Conservation (phyloP, 352 stramenopile species). For the Globisporangium polare region DNA sequence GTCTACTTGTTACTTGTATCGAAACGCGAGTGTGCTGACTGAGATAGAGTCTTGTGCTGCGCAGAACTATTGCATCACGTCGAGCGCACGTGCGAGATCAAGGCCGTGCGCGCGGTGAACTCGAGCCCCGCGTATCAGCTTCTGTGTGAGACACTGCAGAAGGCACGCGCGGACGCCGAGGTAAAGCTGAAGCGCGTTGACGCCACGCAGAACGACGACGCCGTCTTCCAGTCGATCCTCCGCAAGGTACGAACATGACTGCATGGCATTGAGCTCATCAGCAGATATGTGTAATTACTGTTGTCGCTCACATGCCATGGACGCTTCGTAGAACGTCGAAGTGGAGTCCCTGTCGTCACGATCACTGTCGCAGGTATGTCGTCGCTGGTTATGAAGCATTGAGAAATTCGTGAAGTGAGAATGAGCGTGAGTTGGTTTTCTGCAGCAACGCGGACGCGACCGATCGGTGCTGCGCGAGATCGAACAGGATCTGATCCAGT, state of each 20-base stretch:
- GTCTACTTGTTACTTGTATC: background rate
- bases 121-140: slow-evolving; percentile 51
- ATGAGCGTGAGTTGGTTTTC: too few relatives aligned
- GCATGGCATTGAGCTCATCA: background rate
- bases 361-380: slow-evolving; percentile 36
- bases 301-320: background rate
- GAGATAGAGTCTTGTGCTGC: too few relatives aligned
- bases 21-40: background rate
- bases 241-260: slow-evolving; percentile 15
- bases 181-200: slow-evolving; percentile 31
- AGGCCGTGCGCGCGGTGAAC: slow-evolving; percentile 47
- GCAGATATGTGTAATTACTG: background rate
- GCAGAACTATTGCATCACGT: slow-evolving; percentile 64
- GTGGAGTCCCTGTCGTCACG: slow-evolving; percentile 28
- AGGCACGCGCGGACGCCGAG: slow-evolving; percentile 47
- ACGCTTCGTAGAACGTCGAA: slow-evolving; percentile 14
- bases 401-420: too few relatives aligned
- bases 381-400: background rate
- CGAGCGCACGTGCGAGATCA: slow-evolving; percentile 57
- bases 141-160: slow-evolving; percentile 59
- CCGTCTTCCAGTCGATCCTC: slow-evolving; percentile 22
- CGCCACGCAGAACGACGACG: slow-evolving; percentile 12
- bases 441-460: slow-evolving; percentile 35
- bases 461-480: slow-evolving; percentile 35
- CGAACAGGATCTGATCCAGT: slow-evolving; percentile 45